phyloP scores from a whole-genome alignment of 169 alveolate species.

The Plasmodium reichenowi region DNA sequence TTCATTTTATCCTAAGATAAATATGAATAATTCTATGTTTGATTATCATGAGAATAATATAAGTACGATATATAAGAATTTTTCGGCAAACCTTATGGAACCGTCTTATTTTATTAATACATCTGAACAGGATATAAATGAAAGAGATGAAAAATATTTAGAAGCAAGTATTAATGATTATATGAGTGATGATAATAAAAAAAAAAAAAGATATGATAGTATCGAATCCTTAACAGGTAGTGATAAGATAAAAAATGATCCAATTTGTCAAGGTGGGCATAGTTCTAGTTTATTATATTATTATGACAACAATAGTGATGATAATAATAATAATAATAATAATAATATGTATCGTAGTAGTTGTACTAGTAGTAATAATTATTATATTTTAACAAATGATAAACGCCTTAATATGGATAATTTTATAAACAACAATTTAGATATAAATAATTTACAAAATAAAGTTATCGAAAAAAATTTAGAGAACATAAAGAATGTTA shows the following conservation, averaged over 20 bases:
- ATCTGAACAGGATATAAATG: not conserved
- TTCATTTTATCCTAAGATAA: constrained; percentile 72
- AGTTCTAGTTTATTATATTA: constrained; percentile 12
- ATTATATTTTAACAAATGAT: too few relatives aligned
- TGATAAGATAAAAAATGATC: constrained; percentile 2
- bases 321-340: too few relatives aligned
- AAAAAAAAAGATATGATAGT: not conserved
- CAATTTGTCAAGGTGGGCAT: not conserved
- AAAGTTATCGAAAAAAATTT: too few relatives aligned
- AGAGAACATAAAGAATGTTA: too few relatives aligned
- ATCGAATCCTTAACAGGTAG: constrained; percentile 16
- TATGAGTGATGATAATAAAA: too few relatives aligned
- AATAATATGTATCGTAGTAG: too few relatives aligned
- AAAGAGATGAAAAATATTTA: not conserved
- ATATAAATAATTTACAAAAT: too few relatives aligned
- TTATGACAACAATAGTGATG: not conserved
- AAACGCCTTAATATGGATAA: too few relatives aligned
- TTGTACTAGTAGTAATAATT: too few relatives aligned
- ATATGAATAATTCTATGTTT: constrained; percentile 48
- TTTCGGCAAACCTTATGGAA: constrained; percentile 35
- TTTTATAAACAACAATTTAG: too few relatives aligned
- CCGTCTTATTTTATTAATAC: not conserved
- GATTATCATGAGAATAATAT: constrained; percentile 42
- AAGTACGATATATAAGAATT: constrained; percentile 42
- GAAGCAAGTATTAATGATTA: not conserved